Evolutionary conservation across 139 green algal species (phyloP).

Genomic region (Tetradesmus lagerheimii): DNA sequence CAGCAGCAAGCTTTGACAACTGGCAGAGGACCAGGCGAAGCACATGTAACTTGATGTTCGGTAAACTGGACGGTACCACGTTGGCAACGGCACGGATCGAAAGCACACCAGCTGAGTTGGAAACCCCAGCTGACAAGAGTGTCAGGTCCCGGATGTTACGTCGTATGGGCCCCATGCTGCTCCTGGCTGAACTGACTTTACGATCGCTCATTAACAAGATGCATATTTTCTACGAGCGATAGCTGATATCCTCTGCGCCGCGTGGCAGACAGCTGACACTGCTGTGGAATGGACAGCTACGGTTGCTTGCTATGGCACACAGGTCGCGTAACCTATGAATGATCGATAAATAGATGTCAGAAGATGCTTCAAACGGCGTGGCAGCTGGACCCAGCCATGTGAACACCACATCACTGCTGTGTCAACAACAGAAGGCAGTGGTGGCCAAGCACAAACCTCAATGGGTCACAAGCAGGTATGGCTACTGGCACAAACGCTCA

Average conservation of each 20-base stretch:
- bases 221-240: too few relatives aligned
- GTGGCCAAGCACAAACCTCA: constrained; percentile 4
- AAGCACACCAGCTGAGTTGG: background rate
- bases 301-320: background rate
- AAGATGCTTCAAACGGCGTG: background rate
- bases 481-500: background rate
- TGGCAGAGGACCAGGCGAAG: background rate
- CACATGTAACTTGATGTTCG: too few relatives aligned
- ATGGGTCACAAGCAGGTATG: constrained; percentile 36
- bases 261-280: background rate
- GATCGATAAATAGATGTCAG: background rate
- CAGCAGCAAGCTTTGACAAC: background rate
- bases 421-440: background rate
- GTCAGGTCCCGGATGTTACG: background rate
- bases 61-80: too few relatives aligned
- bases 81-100: too few relatives aligned
- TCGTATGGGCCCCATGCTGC: background rate
- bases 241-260: background rate
- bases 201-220: too few relatives aligned
- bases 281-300: background rate
- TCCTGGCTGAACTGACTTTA: too few relatives aligned
- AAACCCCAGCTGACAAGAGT: background rate
- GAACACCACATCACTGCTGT: background rate
- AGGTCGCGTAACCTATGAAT: background rate
- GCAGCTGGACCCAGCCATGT: background rate